Conservation (phyloP, 1,284 basidiomycete genomes). For the Pseudomicrostroma phylloplanum region DNA sequence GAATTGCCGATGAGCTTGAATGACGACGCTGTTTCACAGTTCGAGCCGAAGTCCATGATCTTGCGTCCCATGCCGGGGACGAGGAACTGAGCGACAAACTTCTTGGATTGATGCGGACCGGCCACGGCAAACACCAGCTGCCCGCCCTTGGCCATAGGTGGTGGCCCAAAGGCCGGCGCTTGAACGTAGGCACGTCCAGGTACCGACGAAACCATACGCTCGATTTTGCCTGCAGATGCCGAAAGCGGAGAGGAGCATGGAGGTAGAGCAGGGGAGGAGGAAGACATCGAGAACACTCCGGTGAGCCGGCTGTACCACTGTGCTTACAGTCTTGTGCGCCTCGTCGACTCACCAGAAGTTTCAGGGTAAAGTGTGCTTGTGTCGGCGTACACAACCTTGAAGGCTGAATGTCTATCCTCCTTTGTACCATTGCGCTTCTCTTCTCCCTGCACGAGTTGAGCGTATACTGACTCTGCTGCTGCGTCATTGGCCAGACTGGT, state of each 20-base stretch:
- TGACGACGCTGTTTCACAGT: slow-evolving; percentile 65
- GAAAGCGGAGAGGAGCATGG: too few relatives aligned
- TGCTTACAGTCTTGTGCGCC: too few relatives aligned
- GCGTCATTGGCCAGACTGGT: slow-evolving; percentile 70
- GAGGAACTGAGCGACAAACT: slow-evolving; percentile 67
- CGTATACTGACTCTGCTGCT: slow-evolving; percentile 66
- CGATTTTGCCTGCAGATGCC: slow-evolving; percentile 58
- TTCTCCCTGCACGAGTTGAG: slow-evolving; percentile 58
- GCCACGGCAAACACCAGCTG: slow-evolving; percentile 71
- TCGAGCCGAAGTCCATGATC: slow-evolving; percentile 59
- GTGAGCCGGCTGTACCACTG: neutral
- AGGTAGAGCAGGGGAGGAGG: too few relatives aligned
- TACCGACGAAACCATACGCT: slow-evolving; percentile 62
- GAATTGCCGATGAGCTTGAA: slow-evolving; percentile 64
- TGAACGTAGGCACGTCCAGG: slow-evolving; percentile 66
- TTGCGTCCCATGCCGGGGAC: slow-evolving; percentile 55
- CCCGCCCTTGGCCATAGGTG: slow-evolving; percentile 60
- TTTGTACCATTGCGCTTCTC: slow-evolving; percentile 47
- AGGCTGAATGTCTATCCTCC: slow-evolving; percentile 28
- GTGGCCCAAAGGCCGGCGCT: slow-evolving; percentile 66
- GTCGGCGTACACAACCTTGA: slow-evolving; percentile 25
- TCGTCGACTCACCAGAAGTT: slow-evolving; percentile 16
- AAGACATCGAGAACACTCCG: neutral
- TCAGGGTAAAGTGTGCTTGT: slow-evolving; percentile 35
- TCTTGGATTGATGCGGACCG: slow-evolving; percentile 77